phyloP scores from a whole-genome alignment of 352 stramenopile genomes.

The Phytophthora cactorum region DNA sequence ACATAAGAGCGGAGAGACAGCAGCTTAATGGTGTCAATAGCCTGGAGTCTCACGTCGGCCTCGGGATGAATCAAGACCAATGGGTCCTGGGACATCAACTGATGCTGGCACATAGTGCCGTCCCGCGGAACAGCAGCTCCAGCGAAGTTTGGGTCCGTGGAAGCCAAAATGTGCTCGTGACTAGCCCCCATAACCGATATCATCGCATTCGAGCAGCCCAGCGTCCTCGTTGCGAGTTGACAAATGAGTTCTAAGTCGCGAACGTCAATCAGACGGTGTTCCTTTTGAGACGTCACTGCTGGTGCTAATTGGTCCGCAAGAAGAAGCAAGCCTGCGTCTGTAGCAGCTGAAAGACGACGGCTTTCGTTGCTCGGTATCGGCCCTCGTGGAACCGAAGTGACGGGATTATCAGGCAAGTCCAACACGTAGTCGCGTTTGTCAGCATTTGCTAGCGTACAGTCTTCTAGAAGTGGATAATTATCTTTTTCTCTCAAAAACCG shows the following conservation, averaged over 20 bases:
- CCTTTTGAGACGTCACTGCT: background rate
- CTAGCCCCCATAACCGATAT: slow-evolving; percentile 55
- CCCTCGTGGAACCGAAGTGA: slow-evolving; percentile 1
- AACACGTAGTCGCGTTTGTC: slow-evolving; percentile 43
- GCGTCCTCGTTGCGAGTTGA: slow-evolving; percentile 38
- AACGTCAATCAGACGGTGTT: slow-evolving; percentile 6
- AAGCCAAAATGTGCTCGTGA: slow-evolving; percentile 51
- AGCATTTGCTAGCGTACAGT: slow-evolving; percentile 42
- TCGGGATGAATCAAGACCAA: slow-evolving; percentile 61
- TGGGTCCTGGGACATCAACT: slow-evolving; percentile 55
- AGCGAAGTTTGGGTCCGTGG: slow-evolving; percentile 29
- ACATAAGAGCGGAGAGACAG: slow-evolving; percentile 60
- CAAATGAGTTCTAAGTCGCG: slow-evolving; percentile 65
- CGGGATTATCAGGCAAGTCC: slow-evolving; percentile 24
- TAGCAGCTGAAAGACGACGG: slow-evolving; percentile 21
- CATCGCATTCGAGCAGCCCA: slow-evolving; percentile 48
- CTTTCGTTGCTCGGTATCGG: slow-evolving; percentile 37
- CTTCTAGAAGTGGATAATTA: slow-evolving; percentile 19
- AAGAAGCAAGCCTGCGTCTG: slow-evolving; percentile 7
- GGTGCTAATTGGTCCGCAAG: slow-evolving; percentile 19
- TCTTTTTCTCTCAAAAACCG: slow-evolving; percentile 22
- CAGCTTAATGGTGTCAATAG: slow-evolving; percentile 31
- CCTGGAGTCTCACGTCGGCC: slow-evolving; percentile 57
- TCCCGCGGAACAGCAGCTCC: slow-evolving; percentile 44
- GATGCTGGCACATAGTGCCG: slow-evolving; percentile 63